Evolutionary conservation across 495 filamentous ascomycete genomes (phyloP).

Genomic region (Aspergillus carlsbadensis): DNA sequence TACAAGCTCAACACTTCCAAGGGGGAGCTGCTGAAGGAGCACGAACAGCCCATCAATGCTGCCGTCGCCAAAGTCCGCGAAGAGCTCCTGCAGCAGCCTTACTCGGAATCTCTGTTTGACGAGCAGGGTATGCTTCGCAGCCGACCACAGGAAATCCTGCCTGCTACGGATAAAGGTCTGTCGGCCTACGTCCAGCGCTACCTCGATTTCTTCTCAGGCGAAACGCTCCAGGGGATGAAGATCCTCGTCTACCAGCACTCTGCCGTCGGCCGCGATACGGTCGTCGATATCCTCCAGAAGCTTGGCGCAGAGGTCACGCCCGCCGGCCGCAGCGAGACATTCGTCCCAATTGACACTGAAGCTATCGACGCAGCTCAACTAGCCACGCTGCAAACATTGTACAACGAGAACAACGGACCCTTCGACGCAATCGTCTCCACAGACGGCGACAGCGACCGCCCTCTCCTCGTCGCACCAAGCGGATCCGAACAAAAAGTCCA

Average conservation of each 20-base stretch:
- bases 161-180: conserved; percentile 13
- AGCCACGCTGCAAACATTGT: conserved; percentile 20
- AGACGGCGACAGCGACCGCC: conserved; percentile 30
- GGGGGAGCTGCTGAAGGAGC: conserved; percentile 29
- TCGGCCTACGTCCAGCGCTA: conserved; percentile 26
- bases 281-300: conserved; percentile 20
- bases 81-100: conserved; percentile 20
- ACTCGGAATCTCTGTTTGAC: conserved; percentile 25
- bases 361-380: conserved; percentile 30
- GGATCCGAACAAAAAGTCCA: conserved; percentile 14
- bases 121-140: conserved; percentile 25
- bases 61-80: conserved; percentile 17
- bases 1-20: conserved; percentile 30
- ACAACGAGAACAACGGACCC: conserved; percentile 6
- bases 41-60: conserved; percentile 29
- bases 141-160: background rate
- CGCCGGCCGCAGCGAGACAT: conserved; percentile 27
- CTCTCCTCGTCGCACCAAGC: conserved; percentile 24
- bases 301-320: conserved; percentile 24
- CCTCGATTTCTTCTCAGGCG: conserved; percentile 25
- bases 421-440: conserved; percentile 27
- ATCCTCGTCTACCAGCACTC: conserved; percentile 31
- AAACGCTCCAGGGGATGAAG: conserved; percentile 23
- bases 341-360: conserved; percentile 31
- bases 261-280: conserved; percentile 26